These are phyloP conservation scores for Pleurotus eryngii DNA, from an alignment of 768 basidiomycete species.

Conservation along the genomic window DNA sequence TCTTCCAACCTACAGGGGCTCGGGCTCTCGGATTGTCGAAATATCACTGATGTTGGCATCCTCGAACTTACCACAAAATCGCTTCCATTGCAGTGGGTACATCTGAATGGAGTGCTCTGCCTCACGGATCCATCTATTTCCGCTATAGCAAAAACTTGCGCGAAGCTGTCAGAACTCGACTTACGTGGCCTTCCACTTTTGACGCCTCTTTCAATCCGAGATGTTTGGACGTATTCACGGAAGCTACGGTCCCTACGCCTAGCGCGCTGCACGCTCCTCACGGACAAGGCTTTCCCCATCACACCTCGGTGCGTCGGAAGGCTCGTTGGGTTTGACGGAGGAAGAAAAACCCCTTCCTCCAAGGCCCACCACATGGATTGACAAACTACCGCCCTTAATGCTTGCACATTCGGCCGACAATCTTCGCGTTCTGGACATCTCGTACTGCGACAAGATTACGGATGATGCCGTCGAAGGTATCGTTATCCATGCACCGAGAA, in stretches of 20 bases:
- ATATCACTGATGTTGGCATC: conserved; percentile 77
- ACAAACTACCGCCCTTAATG: conserved; percentile 58
- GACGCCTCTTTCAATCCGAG: conserved; percentile 66
- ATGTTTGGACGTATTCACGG: conserved; percentile 80
- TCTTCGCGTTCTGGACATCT: conserved; percentile 77
- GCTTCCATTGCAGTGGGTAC: conserved; percentile 69
- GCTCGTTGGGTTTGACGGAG: conserved; percentile 15
- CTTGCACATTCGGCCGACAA: conserved; percentile 66
- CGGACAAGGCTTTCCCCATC: conserved; percentile 82
- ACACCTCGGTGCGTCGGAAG: conserved; percentile 24
- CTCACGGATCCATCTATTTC: conserved; percentile 61
- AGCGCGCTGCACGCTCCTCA: conserved; percentile 72
- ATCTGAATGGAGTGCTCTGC: conserved; percentile 64
- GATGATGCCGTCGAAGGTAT: conserved; percentile 78
- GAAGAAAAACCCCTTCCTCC: conserved; percentile 53
- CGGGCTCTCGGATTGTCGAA: conserved; percentile 71
- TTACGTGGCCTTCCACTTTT: conserved; percentile 66
- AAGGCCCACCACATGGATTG: conserved; percentile 57
- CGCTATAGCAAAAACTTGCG: conserved; percentile 70
- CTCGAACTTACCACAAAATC: conserved; percentile 67
- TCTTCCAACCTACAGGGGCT: conserved; percentile 71
- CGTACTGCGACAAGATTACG: conserved; percentile 62
- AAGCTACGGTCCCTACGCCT: conserved; percentile 75
- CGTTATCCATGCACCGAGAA: conserved; percentile 67
- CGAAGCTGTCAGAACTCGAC: conserved; percentile 80